These are phyloP conservation scores for Fusarium denticulatum DNA, from an alignment of 2,329 filamentous ascomycete species.

Conservation along the genomic window DNA sequence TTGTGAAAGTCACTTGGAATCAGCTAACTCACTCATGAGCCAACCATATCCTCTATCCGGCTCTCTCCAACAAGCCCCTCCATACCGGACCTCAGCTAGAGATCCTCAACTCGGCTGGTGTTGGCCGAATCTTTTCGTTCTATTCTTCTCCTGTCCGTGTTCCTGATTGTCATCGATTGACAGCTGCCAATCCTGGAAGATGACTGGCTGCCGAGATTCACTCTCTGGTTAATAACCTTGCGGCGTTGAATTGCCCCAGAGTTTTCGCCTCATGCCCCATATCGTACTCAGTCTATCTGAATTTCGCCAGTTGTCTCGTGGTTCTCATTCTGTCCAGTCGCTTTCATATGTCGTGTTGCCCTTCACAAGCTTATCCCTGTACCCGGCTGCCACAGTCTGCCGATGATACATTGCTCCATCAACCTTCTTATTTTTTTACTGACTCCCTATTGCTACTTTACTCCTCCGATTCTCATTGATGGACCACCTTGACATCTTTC, in stretches of 20 bases:
- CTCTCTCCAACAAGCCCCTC: constrained; percentile 9
- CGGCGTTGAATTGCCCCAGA: constrained; percentile 10
- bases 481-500: constrained; percentile 8
- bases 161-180: constrained; percentile 8
- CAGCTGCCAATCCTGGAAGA: background rate
- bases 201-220: constrained; percentile 21
- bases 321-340: constrained; percentile 25
- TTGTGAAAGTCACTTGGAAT: constrained; percentile 7
- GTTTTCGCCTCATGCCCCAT: constrained; percentile 24
- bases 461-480: constrained; percentile 4
- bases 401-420: constrained; percentile 31
- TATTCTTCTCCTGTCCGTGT: constrained; percentile 9
- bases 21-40: constrained; percentile 8
- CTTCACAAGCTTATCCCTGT: constrained; percentile 36
- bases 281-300: constrained; percentile 23
- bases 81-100: constrained; percentile 16
- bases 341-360: constrained; percentile 28
- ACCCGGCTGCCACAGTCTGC: constrained; percentile 5
- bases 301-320: constrained; percentile 14
- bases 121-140: constrained; percentile 17
- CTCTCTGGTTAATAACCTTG: constrained; percentile 13
- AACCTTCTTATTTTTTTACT: background rate
- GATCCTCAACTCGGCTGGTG: constrained; percentile 11
- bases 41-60: constrained; percentile 20
- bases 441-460: constrained; percentile 12